Base-by-base conservation (phyloP, 805 yeast genomes). In the Candida tibetensis region DNA sequence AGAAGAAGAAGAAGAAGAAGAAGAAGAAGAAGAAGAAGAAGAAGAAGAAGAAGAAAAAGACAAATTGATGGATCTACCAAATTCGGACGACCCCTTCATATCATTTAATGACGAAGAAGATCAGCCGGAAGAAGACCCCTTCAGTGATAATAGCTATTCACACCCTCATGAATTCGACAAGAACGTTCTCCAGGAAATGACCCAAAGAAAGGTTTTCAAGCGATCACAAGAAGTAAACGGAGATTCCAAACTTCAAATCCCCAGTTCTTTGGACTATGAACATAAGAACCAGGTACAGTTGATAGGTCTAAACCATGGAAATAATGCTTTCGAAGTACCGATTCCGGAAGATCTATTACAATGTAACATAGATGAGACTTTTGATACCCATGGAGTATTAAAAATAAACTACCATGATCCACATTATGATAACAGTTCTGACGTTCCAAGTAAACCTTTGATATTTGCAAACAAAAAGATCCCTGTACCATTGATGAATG, bases 391-490 rank as follows among this genome's bases (percentile, higher is more conserved):
- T 17, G 81, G 80, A 0, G 48, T 72, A 10, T 71, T 84, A 2
- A 69, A 73, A 45, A 58, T 77, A 10, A 71, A 78, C 10, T 82
- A 83, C 52, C 40, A 49, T 1, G 83, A 77, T 44, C 95, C 96
- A 0, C 78, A 62, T 46, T 90, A 78, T 48, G 72, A 80, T 18
- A 69, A 72, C 12, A 48, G 65, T 0, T 50, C 57, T 1, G 90
- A 86, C 47, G 62, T 74, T 5, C 81, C 66, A 9, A n/a, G 77
- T 2, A 50, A 57, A 4, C 81, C 91, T 0, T 74, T 82, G 38
- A 58, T 76, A 1, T 81, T 78, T 58, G 90, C 90, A 1, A 90
- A 89, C 4, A 77, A 72, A 43, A 77, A 74, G 46, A 79, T 80
- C 44, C 62, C 60, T 1, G 58, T 85, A 1, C 69, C 68, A 1